A percentile compares a stretch with the other conserved stretches of the same genome.
phyloP scores from a whole-genome alignment of 2,329 filamentous ascomycete genomes.

The Aureobasidium vineae region DNA sequence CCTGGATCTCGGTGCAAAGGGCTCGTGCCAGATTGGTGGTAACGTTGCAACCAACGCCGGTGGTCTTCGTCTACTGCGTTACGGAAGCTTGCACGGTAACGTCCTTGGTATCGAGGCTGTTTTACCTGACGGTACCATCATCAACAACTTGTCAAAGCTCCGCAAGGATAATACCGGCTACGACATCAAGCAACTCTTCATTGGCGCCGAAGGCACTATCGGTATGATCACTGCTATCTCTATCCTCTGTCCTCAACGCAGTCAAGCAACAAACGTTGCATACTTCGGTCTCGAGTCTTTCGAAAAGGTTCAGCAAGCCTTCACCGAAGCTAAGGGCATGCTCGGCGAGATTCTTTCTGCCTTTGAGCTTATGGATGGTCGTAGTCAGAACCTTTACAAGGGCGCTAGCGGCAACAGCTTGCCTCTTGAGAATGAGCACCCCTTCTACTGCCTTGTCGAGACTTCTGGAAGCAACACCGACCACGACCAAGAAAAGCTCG shows the following conservation, averaged over 20 bases:
- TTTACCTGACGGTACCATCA: slow-evolving; percentile 84
- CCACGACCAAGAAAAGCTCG: slow-evolving; percentile 88
- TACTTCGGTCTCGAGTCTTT: slow-evolving; percentile 90
- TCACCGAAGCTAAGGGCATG: slow-evolving; percentile 82
- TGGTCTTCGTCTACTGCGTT: slow-evolving; percentile 82
- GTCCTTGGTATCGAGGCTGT: slow-evolving; percentile 93
- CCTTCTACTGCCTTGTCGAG: slow-evolving; percentile 96
- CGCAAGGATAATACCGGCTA: slow-evolving; percentile 99
- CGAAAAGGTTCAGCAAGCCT: slow-evolving; percentile 82
- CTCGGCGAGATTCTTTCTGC: slow-evolving; percentile 94
- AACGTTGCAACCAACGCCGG: slow-evolving; percentile 97
- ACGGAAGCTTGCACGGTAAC: slow-evolving; percentile 90
- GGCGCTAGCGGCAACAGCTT: slow-evolving; percentile 71
- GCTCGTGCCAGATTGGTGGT: slow-evolving; percentile 92
- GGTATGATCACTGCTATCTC: slow-evolving; percentile 91
- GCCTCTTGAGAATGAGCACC: slow-evolving; percentile 78
- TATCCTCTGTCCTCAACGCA: slow-evolving; percentile 82
- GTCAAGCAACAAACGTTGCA: slow-evolving; percentile 87
- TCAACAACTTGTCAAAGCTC: slow-evolving; percentile 82
- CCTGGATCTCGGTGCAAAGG: slow-evolving; percentile 95
- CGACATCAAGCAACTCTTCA: slow-evolving; percentile 94
- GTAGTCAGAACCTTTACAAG: slow-evolving; percentile 74
- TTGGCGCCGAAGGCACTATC: slow-evolving; percentile 91
- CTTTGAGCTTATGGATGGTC: slow-evolving; percentile 94
- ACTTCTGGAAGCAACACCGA: slow-evolving; percentile 93